Evolutionary conservation across 768 basidiomycete genomes (phyloP).

Genomic region (Myochromella boudieri): DNA sequence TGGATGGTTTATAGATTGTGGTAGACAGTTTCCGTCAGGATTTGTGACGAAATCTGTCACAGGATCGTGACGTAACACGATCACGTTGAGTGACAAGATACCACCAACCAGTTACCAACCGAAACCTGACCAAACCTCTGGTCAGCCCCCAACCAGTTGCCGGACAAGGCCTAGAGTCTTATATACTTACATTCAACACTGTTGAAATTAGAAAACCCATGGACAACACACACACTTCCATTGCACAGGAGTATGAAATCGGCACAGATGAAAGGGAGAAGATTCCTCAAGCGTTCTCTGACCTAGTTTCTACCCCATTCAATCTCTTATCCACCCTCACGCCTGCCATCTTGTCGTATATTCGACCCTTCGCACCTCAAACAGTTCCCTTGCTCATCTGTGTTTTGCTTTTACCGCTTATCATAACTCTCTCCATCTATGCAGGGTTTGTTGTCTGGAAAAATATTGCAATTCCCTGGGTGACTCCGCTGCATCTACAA

Average conservation of each 20-base stretch:
- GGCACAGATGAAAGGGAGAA: not conserved
- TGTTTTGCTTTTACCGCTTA: conserved; percentile 58
- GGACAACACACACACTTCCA: conserved; percentile 18
- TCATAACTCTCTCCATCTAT: conserved; percentile 57
- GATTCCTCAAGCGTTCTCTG: conserved; percentile 13
- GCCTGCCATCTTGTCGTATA: conserved; percentile 25
- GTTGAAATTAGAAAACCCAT: too few relatives aligned
- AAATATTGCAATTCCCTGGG: conserved; percentile 70
- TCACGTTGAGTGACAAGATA: too few relatives aligned
- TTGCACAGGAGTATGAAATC: conserved; percentile 11
- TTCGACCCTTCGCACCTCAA: conserved; percentile 58
- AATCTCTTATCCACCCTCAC: conserved; percentile 15
- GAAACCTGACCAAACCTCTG: too few relatives aligned
- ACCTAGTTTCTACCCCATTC: conserved; percentile 11
- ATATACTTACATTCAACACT: too few relatives aligned
- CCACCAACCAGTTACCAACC: too few relatives aligned
- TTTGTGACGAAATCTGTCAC: too few relatives aligned
- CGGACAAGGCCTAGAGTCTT: too few relatives aligned
- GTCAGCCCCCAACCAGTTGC: too few relatives aligned
- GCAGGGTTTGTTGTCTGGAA: conserved; percentile 79
- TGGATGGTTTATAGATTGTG: too few relatives aligned
- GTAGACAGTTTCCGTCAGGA: too few relatives aligned
- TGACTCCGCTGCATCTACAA: conserved; percentile 66
- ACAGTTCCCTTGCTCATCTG: conserved; percentile 67
- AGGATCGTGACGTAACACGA: too few relatives aligned